Evolutionary conservation across 352 stramenopile genomes (phyloP).

Genomic region (Stephanocyclus meneghinianus): DNA sequence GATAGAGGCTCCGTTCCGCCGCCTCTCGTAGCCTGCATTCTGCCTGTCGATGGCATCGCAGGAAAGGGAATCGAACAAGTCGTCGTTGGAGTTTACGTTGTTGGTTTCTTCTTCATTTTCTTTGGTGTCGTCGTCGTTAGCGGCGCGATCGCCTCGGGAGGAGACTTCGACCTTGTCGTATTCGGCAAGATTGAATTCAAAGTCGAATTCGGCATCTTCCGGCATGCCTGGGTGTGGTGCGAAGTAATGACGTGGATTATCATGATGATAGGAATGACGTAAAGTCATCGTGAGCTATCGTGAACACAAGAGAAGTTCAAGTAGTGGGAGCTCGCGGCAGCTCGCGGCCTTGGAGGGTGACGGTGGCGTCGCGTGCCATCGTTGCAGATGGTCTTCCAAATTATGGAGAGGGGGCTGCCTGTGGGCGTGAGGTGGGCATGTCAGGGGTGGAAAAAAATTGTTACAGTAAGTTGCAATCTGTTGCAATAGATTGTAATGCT

Average conservation of each 20-base stretch:
- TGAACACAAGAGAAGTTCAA: not conserved
- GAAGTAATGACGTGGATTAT: not conserved
- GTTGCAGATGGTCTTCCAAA: conserved; percentile 87
- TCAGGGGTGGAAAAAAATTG: too few species aligned
- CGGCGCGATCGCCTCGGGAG: conserved; percentile 15
- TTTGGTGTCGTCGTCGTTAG: conserved; percentile 9
- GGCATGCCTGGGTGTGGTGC: not conserved
- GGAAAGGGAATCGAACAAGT: conserved; percentile 81
- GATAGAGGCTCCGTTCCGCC: conserved; percentile 71
- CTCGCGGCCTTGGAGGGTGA: conserved; percentile 84
- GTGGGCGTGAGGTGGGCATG: not conserved
- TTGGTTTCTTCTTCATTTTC: conserved; percentile 18
- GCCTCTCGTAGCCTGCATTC: conserved; percentile 63
- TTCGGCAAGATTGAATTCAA: conserved; percentile 68
- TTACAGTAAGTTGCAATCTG: too few species aligned
- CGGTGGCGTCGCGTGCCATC: conserved; percentile 82
- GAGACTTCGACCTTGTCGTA: conserved; percentile 59
- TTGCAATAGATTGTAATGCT: too few species aligned
- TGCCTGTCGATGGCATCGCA: conserved; percentile 70
- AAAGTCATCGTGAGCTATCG: not conserved
- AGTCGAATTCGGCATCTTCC: conserved; percentile 64
- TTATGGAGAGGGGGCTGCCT: conserved; percentile 82
- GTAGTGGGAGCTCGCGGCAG: conserved; percentile 65
- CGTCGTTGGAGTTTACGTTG: conserved; percentile 68
- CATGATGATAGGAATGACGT: not conserved